phyloP scores from a whole-genome alignment of 345 rosid species.

The Angophora floribunda region DNA sequence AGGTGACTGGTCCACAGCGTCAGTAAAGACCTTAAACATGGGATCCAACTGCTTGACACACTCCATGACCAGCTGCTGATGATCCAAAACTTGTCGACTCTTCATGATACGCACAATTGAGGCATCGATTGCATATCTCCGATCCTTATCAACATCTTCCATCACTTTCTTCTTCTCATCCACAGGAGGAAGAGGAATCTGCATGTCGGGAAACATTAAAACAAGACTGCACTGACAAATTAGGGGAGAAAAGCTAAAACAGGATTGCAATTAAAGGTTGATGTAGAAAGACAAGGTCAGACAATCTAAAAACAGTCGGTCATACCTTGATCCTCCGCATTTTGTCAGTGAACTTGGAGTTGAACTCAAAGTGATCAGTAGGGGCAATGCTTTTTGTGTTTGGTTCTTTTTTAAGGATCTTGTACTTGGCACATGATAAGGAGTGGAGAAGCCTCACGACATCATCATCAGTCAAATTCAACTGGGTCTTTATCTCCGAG shows the following conservation, averaged over 20 bases:
- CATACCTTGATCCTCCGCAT: slow-evolving; percentile 90
- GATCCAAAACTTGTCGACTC: slow-evolving; percentile 72
- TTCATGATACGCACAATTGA: slow-evolving; percentile 98
- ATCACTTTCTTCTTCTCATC: slow-evolving; percentile 89
- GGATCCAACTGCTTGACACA: slow-evolving; percentile 88
- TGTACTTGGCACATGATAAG: slow-evolving; percentile 71
- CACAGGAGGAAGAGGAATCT: slow-evolving; percentile 89
- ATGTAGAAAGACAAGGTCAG: neutral
- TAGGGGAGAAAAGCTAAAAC: neutral
- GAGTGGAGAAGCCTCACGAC: slow-evolving; percentile 88
- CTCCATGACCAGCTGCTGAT: slow-evolving; percentile 73
- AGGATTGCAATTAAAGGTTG: neutral
- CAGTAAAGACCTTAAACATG: slow-evolving; percentile 72
- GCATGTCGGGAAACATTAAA: neutral
- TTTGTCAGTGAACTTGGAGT: slow-evolving; percentile 69
- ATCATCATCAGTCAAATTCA: slow-evolving; percentile 81
- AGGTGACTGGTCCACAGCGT: neutral
- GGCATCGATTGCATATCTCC: slow-evolving; percentile 89
- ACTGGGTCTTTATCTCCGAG: slow-evolving; percentile 66
- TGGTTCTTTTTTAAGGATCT: slow-evolving; percentile 67
- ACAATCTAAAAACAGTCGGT: neutral
- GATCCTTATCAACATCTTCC: slow-evolving; percentile 88
- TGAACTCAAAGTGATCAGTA: slow-evolving; percentile 54
- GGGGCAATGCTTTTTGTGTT: slow-evolving; percentile 47
- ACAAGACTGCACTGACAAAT: neutral